Conservation (phyloP, 306 rosid species). For the Cicer cuneatum region DNA sequence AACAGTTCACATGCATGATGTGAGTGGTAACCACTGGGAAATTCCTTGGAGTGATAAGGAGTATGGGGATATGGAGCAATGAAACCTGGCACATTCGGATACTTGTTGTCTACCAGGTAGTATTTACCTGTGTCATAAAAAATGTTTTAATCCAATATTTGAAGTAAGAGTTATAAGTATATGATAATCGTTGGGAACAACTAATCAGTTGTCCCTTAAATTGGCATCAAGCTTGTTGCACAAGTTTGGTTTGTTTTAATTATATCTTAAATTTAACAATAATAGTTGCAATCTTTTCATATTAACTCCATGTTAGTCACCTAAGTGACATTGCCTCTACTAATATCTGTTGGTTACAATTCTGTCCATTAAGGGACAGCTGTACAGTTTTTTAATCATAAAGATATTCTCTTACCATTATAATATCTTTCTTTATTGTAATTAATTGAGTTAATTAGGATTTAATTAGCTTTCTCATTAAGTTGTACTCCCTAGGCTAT, state of each 20-base stretch:
- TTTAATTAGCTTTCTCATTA: too few species aligned
- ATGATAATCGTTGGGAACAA: slow-evolving; percentile 13
- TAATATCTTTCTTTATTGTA: too few species aligned
- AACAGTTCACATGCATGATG: slow-evolving; percentile 76
- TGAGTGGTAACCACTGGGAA: slow-evolving; percentile 68
- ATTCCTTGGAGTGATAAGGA: slow-evolving; percentile 60
- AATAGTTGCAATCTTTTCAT: slow-evolving; percentile 14
- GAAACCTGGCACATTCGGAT: slow-evolving; percentile 80
- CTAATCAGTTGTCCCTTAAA: slow-evolving; percentile 13
- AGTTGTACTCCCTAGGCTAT: too few species aligned
- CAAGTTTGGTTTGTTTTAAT: background rate
- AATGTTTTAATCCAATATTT: slow-evolving; percentile 36
- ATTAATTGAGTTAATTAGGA: too few species aligned
- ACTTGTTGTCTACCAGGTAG: slow-evolving; percentile 80
- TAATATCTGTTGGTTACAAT: too few species aligned
- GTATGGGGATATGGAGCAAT: slow-evolving; percentile 70
- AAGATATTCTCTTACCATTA: too few species aligned
- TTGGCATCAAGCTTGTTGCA: slow-evolving; percentile 30
- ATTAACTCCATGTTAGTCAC: background rate
- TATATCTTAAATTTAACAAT: slow-evolving; percentile 30
- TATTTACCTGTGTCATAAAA: slow-evolving; percentile 71
- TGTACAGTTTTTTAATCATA: too few species aligned
- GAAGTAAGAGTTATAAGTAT: slow-evolving; percentile 31
- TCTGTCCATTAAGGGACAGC: too few species aligned
- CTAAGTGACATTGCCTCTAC: slow-evolving; percentile 19